Base-by-base conservation (phyloP, 805 yeast genomes). In the Barnettozyma californica region DNA sequence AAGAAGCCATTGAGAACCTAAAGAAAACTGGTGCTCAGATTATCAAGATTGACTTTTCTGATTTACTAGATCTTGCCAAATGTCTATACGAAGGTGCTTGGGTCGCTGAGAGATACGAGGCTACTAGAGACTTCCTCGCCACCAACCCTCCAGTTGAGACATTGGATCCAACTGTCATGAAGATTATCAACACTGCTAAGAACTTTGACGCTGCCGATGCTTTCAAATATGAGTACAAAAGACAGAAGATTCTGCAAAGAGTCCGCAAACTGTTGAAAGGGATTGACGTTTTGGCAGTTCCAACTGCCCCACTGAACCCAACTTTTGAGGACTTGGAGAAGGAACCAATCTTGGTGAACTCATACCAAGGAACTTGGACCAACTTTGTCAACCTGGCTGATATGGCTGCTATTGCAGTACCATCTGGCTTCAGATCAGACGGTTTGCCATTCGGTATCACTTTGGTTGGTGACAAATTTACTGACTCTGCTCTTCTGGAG, bases 71-170 rank as follows among this genome's bases (percentile, higher is more conserved):
- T 34, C 74, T 92, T 49, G 99, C 98, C 16, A 80, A 80, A 57
- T 87, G 94, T 62, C 75, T 92, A 34, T 92, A 92, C 64, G 97
- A 92, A 62, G 99, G 99, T 50, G 87, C 98, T n/a, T 92, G 99
- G 99, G 98, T 92, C 10, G 88, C 95, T 21, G 99, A 92, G 70
- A 79, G 99, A 58, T 90, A 81, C 69, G 81, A 88, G 53, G 97
- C 97, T 23, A 78, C 82, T 34, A 77, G 80, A 57, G 87, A 84
- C 38, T 86, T 85, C 56, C 74, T 87, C 49, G 78, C 78, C 26
- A 73, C 85, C 8, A 76, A 81, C 60, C 90, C 94, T 18, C 88
- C 94, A 29, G 72, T 65, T 39, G 74, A 76, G 31, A 76, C 84
- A 43, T 70, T 92, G 58, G 97, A 92, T 65, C 95, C 96, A 44